phyloP scores from a whole-genome alignment of 225 moss, liverwort and hornwort species.

The Ulota crispa region DNA sequence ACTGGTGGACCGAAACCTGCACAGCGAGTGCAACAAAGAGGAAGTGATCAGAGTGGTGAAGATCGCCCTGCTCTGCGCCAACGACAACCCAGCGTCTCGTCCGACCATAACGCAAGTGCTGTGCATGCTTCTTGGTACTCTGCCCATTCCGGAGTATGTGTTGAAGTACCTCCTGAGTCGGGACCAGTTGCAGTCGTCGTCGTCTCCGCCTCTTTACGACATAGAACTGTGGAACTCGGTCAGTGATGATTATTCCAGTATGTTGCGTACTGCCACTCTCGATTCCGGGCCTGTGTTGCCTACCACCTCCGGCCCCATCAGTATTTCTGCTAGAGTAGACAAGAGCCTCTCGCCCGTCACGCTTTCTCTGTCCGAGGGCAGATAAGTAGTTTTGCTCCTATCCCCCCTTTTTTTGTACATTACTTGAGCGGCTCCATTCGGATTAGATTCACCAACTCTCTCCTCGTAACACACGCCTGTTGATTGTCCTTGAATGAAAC shows the following conservation, averaged over 20 bases:
- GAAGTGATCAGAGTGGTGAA: slow-evolving; percentile 39
- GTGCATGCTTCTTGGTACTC: slow-evolving; percentile 42
- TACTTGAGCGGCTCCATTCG: neutral
- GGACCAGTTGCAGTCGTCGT: neutral
- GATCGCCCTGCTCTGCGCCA: slow-evolving; percentile 41
- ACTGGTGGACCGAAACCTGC: slow-evolving; percentile 38
- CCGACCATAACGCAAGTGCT: slow-evolving; percentile 40
- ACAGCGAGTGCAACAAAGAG: slow-evolving; percentile 6
- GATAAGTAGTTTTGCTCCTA: neutral
- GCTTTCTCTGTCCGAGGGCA: slow-evolving; percentile 18
- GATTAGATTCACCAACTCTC: neutral
- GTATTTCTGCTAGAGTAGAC: neutral
- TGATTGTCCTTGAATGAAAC: neutral
- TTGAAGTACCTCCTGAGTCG: slow-evolving; percentile 25
- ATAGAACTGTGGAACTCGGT: slow-evolving; percentile 13
- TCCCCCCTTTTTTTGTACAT: neutral
- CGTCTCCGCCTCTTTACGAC: slow-evolving; percentile 19
- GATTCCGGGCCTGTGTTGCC: neutral
- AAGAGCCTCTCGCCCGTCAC: neutral
- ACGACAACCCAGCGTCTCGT: slow-evolving; percentile 34
- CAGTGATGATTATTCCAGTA: slow-evolving; percentile 3
- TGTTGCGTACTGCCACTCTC: neutral
- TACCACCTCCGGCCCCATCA: slow-evolving; percentile 1
- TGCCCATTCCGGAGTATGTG: slow-evolving; percentile 35
- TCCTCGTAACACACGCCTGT: neutral